These are phyloP conservation scores for Meripilus lineatus DNA, from an alignment of 1,284 basidiomycete genomes.

Conservation along the genomic window DNA sequence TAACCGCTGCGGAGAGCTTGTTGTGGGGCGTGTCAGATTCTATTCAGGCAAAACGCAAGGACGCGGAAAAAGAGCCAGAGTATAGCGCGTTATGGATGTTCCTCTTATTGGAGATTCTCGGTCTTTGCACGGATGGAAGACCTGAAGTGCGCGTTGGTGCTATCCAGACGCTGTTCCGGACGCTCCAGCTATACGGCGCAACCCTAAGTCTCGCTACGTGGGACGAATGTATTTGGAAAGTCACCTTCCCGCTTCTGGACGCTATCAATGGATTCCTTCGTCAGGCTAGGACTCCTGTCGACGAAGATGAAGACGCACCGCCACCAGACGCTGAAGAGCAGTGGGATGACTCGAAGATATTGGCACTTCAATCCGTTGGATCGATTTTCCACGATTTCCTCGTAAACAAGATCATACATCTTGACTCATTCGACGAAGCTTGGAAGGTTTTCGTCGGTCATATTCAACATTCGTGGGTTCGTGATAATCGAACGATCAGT, in stretches of 20 bases:
- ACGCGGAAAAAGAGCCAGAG: constrained; percentile 58
- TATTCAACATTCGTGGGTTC: constrained; percentile 63
- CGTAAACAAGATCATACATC: constrained; percentile 63
- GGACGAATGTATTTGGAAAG: constrained; percentile 84
- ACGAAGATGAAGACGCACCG: constrained; percentile 7
- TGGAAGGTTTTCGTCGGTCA: constrained; percentile 73
- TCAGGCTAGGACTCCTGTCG: constrained; percentile 19
- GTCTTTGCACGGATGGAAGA: constrained; percentile 76
- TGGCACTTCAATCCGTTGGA: constrained; percentile 83
- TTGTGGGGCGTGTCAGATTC: constrained; percentile 94
- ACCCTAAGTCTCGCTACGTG: constrained; percentile 78
- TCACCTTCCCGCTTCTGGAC: constrained; percentile 87
- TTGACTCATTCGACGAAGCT: constrained; percentile 63
- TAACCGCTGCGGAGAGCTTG: constrained; percentile 86
- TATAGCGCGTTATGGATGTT: constrained; percentile 90
- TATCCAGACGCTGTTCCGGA: constrained; percentile 92
- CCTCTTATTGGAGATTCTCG: constrained; percentile 79
- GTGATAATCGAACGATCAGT: constrained; percentile 66
- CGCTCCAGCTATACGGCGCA: constrained; percentile 89
- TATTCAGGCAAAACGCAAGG: constrained; percentile 74
- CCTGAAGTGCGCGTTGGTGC: constrained; percentile 90
- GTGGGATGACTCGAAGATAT: constrained; percentile 86
- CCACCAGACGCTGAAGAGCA: constrained; percentile 25
- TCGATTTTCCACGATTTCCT: constrained; percentile 82
- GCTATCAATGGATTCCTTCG: constrained; percentile 58